phyloP scores from a whole-genome alignment of 176 grass and related monocot genomes.

The Tuctoria greenei region DNA sequence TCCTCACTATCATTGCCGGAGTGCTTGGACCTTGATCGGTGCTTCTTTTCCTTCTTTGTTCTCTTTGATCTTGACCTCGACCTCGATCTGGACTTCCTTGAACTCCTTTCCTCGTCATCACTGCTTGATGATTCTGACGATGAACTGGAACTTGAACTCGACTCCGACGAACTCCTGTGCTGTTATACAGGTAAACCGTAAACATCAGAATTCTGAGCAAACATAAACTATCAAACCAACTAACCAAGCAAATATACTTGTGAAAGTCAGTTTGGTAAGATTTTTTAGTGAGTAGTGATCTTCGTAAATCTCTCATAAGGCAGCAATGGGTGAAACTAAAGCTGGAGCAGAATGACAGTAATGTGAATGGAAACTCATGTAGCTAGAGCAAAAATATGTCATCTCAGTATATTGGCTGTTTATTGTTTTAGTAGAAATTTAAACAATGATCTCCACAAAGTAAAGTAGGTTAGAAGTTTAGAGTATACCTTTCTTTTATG shows the following conservation, averaged over 20 bases:
- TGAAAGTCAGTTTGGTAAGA: background rate
- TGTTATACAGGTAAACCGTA: conserved; percentile 48
- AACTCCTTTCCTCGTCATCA: conserved; percentile 65
- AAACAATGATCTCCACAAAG: background rate
- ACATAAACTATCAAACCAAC: background rate
- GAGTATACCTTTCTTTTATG: conserved; percentile 82
- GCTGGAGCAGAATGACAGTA: background rate
- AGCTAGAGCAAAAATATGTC: background rate
- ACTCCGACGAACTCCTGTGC: conserved; percentile 80
- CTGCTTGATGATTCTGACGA: conserved; percentile 80
- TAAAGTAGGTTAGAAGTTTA: background rate
- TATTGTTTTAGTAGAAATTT: background rate
- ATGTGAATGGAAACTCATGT: background rate
- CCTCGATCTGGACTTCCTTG: conserved; percentile 70
- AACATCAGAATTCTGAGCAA: conserved; percentile 3
- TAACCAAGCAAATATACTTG: background rate
- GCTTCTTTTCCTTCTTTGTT: conserved; percentile 84
- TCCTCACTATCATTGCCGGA: conserved; percentile 42
- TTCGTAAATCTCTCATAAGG: background rate
- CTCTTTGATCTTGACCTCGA: conserved; percentile 77
- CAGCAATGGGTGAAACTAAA: background rate
- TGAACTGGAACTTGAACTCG: conserved; percentile 63
- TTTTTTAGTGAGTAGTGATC: background rate
- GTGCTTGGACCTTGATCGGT: conserved; percentile 67
- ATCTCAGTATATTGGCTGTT: background rate